A percentile compares a stretch with the other conserved stretches of the same genome.
phyloP scores from a whole-genome alignment of 805 yeast species.

The Lipomyces yamadae region DNA sequence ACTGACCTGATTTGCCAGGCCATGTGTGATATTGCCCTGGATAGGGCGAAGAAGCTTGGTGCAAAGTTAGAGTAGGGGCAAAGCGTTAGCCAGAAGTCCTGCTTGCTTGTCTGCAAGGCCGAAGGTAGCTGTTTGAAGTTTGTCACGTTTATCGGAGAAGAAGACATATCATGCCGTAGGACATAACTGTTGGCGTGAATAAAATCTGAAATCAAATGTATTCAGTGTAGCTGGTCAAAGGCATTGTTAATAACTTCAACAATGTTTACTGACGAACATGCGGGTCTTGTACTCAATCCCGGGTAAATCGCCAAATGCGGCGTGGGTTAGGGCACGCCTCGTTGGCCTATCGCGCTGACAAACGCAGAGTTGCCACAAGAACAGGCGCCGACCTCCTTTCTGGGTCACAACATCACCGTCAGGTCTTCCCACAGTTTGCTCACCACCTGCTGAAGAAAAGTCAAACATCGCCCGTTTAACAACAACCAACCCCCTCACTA shows the following conservation, averaged over 20 bases:
- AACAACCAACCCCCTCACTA: neutral
- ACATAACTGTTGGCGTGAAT: too few relatives aligned
- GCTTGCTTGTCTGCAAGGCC: too few relatives aligned
- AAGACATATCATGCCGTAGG: too few relatives aligned
- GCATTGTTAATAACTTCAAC: neutral
- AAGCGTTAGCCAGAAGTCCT: neutral
- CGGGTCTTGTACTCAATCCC: neutral
- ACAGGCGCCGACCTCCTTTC: neutral
- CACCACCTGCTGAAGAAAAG: neutral
- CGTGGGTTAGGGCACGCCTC: neutral
- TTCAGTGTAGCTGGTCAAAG: too few relatives aligned
- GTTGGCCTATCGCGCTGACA: neutral
- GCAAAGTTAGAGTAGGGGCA: slow-evolving; percentile 10
- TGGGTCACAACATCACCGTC: neutral
- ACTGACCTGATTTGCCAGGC: slow-evolving; percentile 52
- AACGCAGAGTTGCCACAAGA: neutral
- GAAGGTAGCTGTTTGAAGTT: too few relatives aligned
- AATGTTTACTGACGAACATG: neutral
- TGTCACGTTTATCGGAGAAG: too few relatives aligned
- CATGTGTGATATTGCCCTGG: slow-evolving; percentile 90
- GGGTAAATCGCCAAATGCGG: neutral
- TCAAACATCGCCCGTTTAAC: neutral
- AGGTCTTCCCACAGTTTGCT: neutral
- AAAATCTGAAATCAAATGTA: neutral
- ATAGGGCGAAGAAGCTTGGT: slow-evolving; percentile 63